A percentile compares a stretch with the other conserved stretches of the same genome.
These are phyloP conservation scores for Talaromyces sp. DNA, from an alignment of 2,329 filamentous ascomycete species.

Conservation along the genomic window DNA sequence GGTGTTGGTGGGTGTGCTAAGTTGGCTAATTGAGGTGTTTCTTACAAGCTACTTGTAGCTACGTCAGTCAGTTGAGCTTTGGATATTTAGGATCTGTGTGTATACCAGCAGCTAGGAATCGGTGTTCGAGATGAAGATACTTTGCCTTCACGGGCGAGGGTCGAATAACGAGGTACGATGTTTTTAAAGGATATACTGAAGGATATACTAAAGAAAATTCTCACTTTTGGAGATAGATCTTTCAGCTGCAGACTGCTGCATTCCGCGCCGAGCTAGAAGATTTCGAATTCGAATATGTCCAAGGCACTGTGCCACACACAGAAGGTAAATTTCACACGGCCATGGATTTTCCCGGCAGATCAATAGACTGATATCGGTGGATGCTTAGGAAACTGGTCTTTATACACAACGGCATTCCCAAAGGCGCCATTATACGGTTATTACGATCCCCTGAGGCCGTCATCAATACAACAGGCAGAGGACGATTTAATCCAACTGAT, in stretches of 20 bases:
- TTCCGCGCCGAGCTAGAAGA: slow-evolving; percentile 11
- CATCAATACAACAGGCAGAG: slow-evolving; percentile 7
- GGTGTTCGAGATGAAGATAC: slow-evolving; percentile 8
- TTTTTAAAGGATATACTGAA: neutral
- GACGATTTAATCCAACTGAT: slow-evolving; percentile 15
- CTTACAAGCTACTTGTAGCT: neutral
- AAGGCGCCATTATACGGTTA: slow-evolving; percentile 11
- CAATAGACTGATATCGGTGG: neutral
- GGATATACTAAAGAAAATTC: neutral
- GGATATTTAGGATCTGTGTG: neutral
- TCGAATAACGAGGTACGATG: slow-evolving; percentile 12
- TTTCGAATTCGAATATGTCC: slow-evolving; percentile 12
- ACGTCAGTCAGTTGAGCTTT: neutral
- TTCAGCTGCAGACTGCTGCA: slow-evolving; percentile 12
- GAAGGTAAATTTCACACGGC: slow-evolving; percentile 1
- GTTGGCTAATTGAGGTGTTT: neutral
- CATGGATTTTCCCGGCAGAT: neutral
- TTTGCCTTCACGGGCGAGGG: slow-evolving; percentile 11
- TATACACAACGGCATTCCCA: slow-evolving; percentile 10
- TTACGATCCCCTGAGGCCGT: slow-evolving; percentile 8
- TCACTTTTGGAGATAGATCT: slow-evolving; percentile 2
- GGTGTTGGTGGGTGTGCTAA: no score
- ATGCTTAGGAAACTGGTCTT: slow-evolving; percentile 10
- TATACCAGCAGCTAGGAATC: neutral
- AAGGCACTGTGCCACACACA: slow-evolving; percentile 12